Conservation (phyloP, 2,329 filamentous ascomycete species). For the Ophiocordyceps sinensis region DNA sequence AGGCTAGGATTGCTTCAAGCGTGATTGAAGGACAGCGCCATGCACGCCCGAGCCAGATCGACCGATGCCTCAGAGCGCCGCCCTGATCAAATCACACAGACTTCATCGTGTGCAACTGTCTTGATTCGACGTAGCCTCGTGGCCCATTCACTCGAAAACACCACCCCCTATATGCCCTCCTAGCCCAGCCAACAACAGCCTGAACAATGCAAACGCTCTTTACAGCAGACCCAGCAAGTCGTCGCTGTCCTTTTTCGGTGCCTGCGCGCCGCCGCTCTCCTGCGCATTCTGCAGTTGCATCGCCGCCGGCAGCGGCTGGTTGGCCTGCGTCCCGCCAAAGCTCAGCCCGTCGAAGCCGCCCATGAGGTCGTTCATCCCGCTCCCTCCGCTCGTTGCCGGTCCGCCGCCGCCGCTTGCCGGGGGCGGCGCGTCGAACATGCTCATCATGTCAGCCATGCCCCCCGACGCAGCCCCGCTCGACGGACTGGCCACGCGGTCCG, state of each 20-base stretch:
- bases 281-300: constrained; percentile 36
- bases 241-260: constrained; percentile 43
- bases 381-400: constrained; percentile 24
- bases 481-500: constrained; percentile 54
- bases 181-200: too few relatives aligned
- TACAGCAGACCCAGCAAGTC: constrained; percentile 38
- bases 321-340: constrained; percentile 42
- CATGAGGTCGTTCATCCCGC: constrained; percentile 75
- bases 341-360: constrained; percentile 76
- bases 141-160: background rate
- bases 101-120: too few relatives aligned
- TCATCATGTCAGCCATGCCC: constrained; percentile 50
- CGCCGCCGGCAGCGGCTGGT: constrained; percentile 49
- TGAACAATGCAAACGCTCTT: constrained; percentile 1
- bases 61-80: too few relatives aligned
- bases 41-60: too few relatives aligned
- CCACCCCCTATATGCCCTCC: too few relatives aligned
- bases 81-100: too few relatives aligned
- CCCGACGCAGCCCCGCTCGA: constrained; percentile 25
- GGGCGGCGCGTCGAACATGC: constrained; percentile 53
- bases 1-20: too few relatives aligned
- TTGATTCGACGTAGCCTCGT: background rate
- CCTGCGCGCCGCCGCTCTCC: constrained; percentile 16
- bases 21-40: background rate
- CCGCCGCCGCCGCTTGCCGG: constrained; percentile 24